These are phyloP conservation scores for Hirsutella rhossiliensis DNA, from an alignment of 2,329 filamentous ascomycete species.

Conservation along the genomic window DNA sequence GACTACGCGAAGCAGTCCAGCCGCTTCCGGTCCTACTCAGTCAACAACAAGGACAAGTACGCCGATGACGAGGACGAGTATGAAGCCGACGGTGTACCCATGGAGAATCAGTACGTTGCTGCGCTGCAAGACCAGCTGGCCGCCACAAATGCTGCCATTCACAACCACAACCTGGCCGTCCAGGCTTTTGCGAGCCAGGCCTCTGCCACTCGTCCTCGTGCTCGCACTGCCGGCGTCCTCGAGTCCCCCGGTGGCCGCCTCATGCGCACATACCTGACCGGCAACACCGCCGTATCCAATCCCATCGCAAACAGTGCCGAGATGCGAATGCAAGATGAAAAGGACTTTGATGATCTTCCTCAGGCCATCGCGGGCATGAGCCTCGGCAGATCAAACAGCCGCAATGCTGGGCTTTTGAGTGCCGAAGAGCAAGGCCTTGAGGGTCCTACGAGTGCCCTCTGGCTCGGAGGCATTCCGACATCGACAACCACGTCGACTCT, in stretches of 20 bases:
- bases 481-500: conserved; percentile 94
- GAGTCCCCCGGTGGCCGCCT: conserved; percentile 61
- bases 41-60: conserved; percentile 97
- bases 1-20: conserved; percentile 69
- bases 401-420: conserved; percentile 54
- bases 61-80: conserved; percentile 79
- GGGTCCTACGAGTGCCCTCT: conserved; percentile 82
- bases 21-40: conserved; percentile 91
- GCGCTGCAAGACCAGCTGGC: conserved; percentile 50
- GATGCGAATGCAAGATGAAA: conserved; percentile 59
- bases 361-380: conserved; percentile 76
- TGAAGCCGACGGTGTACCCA: conserved; percentile 35
- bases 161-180: conserved; percentile 85
- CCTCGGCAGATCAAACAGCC: conserved; percentile 52
- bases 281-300: conserved; percentile 57
- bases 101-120: conserved; percentile 48
- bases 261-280: conserved; percentile 62
- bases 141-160: conserved; percentile 59
- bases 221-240: conserved; percentile 81
- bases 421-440: conserved; percentile 72
- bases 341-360: conserved; percentile 68
- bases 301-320: conserved; percentile 68
- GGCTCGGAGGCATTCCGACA: conserved; percentile 94
- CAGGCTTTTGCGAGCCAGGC: conserved; percentile 85
- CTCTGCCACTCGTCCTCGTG: conserved; percentile 70